phyloP scores from a whole-genome alignment of 331 rosid genomes.

The Cucumis variabilis region DNA sequence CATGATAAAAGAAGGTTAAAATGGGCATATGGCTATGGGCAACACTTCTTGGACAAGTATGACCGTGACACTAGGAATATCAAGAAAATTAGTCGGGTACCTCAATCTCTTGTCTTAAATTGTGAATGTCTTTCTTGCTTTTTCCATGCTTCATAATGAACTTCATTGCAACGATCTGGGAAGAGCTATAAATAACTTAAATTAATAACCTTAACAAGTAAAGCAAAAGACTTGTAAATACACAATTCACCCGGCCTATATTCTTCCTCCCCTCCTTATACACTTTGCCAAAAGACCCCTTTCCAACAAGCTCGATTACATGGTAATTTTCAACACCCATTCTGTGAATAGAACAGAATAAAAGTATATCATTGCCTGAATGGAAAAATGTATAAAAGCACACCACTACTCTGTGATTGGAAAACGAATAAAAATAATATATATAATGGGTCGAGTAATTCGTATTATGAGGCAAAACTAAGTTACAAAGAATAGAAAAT shows the following conservation, averaged over 20 bases:
- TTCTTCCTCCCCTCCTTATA: constrained; percentile 89
- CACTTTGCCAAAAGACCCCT: constrained; percentile 98
- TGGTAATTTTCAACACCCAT: constrained; percentile 98
- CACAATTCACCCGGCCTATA: constrained; percentile 70
- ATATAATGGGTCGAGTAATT: not conserved
- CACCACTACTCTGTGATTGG: too few species aligned
- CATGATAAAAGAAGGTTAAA: too few species aligned
- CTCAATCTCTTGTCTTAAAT: constrained; percentile 96
- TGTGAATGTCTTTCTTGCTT: constrained; percentile 91
- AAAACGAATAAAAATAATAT: not conserved
- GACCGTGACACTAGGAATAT: not conserved
- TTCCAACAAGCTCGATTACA: constrained; percentile 97
- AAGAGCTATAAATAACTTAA: not conserved
- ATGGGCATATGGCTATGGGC: too few species aligned
- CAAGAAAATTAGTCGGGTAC: constrained; percentile 40
- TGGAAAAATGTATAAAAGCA: not conserved
- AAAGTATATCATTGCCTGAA: not conserved
- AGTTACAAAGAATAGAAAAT: not conserved
- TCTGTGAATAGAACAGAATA: constrained; percentile 1
- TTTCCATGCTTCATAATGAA: constrained; percentile 97
- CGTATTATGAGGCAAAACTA: not conserved
- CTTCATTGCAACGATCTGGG: constrained; percentile 96
- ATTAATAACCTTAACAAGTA: not conserved
- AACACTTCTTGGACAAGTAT: too few species aligned
- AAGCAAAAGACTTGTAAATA: not conserved